Percentiles rank a stretch among this genome's conserved stretches.
Evolutionary conservation across 352 stramenopile genomes (phyloP).

Genomic region (Globisporangium nodosum): DNA sequence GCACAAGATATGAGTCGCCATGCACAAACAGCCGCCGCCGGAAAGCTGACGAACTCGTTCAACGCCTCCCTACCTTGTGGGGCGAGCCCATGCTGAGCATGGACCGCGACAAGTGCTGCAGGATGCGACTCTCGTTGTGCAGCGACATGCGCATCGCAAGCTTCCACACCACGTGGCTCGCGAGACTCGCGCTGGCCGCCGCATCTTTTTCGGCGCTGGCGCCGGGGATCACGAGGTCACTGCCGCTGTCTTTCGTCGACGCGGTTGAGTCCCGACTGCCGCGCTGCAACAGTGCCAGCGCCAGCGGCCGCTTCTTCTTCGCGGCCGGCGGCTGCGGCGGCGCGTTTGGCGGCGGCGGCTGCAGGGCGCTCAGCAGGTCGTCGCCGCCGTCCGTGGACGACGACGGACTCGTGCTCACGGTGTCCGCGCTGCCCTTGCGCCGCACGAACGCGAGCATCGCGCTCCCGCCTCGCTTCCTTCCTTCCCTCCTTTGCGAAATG

Average conservation of each 20-base stretch:
- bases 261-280: neutral
- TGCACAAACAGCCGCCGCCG: neutral
- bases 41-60: too few relatives aligned
- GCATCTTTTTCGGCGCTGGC: slow-evolving; percentile 4
- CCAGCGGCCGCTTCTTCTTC: slow-evolving; percentile 12
- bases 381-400: slow-evolving; percentile 12
- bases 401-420: slow-evolving; percentile 14
- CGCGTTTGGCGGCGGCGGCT: neutral
- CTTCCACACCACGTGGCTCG: slow-evolving; percentile 58
- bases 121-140: slow-evolving; percentile 52
- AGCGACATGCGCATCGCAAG: slow-evolving; percentile 62
- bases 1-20: slow-evolving; percentile 8
- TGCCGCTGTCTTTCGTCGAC: neutral
- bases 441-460: slow-evolving; percentile 15
- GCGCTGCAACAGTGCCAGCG: slow-evolving; percentile 7
- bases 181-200: slow-evolving; percentile 16
- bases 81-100: slow-evolving; percentile 38
- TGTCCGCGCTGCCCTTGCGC: slow-evolving; percentile 16
- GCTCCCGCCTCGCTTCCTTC: neutral
- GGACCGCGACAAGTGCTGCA: slow-evolving; percentile 67
- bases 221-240: too few relatives aligned
- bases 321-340: neutral
- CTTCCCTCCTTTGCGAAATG: neutral
- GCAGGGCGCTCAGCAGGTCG: slow-evolving; percentile 6
- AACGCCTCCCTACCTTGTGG: slow-evolving; percentile 34